A percentile compares a stretch with the other conserved stretches of the same genome.
These are phyloP conservation scores for Eimeria tenella DNA, from an alignment of 169 alveolate genomes.

Conservation along the genomic window DNA sequence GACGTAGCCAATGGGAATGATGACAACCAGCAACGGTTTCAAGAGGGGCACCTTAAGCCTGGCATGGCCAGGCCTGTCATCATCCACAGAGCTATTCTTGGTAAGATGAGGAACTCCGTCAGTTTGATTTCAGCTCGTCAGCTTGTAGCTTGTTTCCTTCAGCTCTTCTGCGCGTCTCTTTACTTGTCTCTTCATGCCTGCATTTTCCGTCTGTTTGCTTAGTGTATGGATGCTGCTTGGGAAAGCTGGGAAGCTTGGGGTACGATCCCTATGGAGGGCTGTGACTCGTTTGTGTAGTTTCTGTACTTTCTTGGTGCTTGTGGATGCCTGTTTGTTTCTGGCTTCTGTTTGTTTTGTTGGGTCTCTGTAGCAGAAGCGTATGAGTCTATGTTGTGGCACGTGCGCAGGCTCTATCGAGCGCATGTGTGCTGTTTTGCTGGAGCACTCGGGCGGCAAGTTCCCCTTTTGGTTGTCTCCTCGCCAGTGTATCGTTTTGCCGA, in stretches of 20 bases:
- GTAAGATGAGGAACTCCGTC: slow-evolving; percentile 87
- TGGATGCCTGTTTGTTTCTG: not conserved
- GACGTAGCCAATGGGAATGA: slow-evolving; percentile 48
- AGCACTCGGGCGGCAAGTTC: slow-evolving; percentile 98
- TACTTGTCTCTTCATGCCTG: no score
- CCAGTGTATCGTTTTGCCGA: slow-evolving; percentile 96
- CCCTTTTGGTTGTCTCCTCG: slow-evolving; percentile 99
- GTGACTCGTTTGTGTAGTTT: no score
- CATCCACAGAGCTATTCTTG: slow-evolving; percentile 99
- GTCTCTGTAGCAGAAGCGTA: not conserved
- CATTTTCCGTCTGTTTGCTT: no score
- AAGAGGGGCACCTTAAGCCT: slow-evolving; percentile 70
- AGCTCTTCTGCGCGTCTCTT: not conserved
- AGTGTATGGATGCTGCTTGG: no score
- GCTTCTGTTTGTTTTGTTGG: not conserved
- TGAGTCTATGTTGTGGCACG: not conserved
- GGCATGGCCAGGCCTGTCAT: slow-evolving; percentile 99
- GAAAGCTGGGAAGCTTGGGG: no score
- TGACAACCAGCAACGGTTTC: slow-evolving; percentile 44
- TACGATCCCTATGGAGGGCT: no score
- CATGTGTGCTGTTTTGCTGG: slow-evolving; percentile 87
- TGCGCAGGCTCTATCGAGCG: slow-evolving; percentile 86
- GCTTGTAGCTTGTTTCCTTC: not conserved
- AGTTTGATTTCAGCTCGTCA: not conserved
- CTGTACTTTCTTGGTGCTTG: no score